Base-by-base conservation (phyloP, 495 filamentous ascomycete genomes). In the Hyaloscypha bicolor region DNA sequence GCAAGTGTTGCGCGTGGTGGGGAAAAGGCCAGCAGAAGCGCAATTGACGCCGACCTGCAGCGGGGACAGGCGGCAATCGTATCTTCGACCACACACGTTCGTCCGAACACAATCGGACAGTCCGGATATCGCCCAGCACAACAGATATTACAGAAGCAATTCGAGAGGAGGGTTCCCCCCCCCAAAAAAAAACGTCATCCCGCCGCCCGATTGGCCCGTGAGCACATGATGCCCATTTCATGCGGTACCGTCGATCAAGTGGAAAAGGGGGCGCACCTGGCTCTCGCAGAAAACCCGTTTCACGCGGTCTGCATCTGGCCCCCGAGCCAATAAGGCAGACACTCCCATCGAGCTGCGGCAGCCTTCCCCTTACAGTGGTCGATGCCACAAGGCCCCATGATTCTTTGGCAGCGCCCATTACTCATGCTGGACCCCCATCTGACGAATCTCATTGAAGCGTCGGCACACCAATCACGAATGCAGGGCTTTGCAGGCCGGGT, bases 11-110 rank as follows among this genome's bases (percentile, higher is more conserved):
- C 16, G 4, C 9, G 42, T 19, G 9, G 5, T 31, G 22, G 60
- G 9, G 39, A 31, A 19, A 19, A 31, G 11, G 42, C 6, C 25
- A 30, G 48, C n/a, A 33, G 42, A 63, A 63, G 61, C 61, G 61
- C 61, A 63, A 63, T 53, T 63, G 61, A 53, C 61, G 61, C 61
- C 30, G 37, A 31, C 45, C n/a, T 11, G 39, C 42, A 6, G 11
- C 25, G 30, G 16, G 14, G 42, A 30, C 37, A 25, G 45, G 61
- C 61, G 45, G 39, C 45, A 32, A 32, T 48, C 29, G 39, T 14
- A 33, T 63, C 3, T 9, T 53, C 14, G 12, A 51, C n/a, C 19
- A 21, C 35, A 11, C 14, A 8, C 8, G 59, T 62, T 62, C 59
- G 59, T 48, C 59, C 9, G 57, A 60, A n/a, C 14, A 29, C 35